These are phyloP conservation scores for Cladosporium sp. DNA, from an alignment of 2,329 filamentous ascomycete genomes.

Conservation along the genomic window DNA sequence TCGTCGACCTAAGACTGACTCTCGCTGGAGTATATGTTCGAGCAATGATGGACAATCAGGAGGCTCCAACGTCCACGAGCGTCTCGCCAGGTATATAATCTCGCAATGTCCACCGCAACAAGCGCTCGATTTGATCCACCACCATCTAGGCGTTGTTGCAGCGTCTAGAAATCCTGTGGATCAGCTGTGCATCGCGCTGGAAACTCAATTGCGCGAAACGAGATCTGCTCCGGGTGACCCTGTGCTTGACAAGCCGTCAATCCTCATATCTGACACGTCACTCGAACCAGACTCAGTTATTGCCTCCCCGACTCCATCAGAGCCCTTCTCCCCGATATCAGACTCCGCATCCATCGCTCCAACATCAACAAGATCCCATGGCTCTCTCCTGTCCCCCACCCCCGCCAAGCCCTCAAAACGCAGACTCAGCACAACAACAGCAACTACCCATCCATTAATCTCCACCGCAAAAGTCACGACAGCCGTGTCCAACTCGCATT, in stretches of 20 bases:
- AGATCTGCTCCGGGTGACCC: slow-evolving; percentile 1
- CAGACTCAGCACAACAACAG: neutral
- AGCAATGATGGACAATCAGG: neutral
- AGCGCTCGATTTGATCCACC: slow-evolving; percentile 23
- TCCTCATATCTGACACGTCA: slow-evolving; percentile 21
- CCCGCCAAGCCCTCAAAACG: slow-evolving; percentile 11
- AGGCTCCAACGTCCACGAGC: slow-evolving; percentile 17
- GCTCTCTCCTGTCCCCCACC: slow-evolving; percentile 2
- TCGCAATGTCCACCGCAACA: slow-evolving; percentile 19
- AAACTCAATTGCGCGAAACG: neutral
- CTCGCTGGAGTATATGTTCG: slow-evolving; percentile 29
- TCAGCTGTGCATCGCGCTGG: neutral
- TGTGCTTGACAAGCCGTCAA: slow-evolving; percentile 16
- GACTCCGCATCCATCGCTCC: neutral
- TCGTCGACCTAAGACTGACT: slow-evolving; percentile 28
- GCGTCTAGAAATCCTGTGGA: slow-evolving; percentile 8
- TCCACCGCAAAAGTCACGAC: neutral
- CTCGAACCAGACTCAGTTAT: slow-evolving; percentile 11
- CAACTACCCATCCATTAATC: neutral
- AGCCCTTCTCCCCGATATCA: slow-evolving; percentile 4
- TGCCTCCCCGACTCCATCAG: slow-evolving; percentile 6
- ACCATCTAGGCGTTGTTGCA: slow-evolving; percentile 17
- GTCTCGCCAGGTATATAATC: slow-evolving; percentile 23
- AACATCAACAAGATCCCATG: neutral
- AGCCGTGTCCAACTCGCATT: neutral